Evolutionary conservation across 129 eudicot species (phyloP).

Genomic region (Flaveria ramosissima): DNA sequence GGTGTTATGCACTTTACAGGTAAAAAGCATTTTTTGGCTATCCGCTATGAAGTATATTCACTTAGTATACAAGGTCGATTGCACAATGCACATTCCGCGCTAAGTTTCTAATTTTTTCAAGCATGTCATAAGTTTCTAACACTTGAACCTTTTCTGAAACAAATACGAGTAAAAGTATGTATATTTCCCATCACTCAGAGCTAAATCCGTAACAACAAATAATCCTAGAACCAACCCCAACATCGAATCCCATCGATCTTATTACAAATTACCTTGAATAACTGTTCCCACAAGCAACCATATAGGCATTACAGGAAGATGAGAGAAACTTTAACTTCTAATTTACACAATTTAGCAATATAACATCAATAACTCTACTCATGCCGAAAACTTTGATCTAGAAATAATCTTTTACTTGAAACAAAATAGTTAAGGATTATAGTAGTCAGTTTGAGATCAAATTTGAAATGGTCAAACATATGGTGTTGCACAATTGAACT

Average conservation of each 20-base stretch:
- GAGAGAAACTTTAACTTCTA: not conserved
- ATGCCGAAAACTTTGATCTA: not conserved
- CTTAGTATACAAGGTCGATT: not conserved
- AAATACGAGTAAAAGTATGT: constrained; percentile 9
- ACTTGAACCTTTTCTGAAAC: not conserved
- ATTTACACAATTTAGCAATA: not conserved
- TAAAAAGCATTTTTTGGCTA: too few species aligned
- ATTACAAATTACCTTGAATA: not conserved
- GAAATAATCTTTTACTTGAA: constrained; percentile 2
- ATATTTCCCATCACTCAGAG: too few species aligned
- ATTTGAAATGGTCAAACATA: not conserved
- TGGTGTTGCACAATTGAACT: constrained; percentile 9
- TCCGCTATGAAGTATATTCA: too few species aligned
- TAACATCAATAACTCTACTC: not conserved
- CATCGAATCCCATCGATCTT: too few species aligned
- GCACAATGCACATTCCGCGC: not conserved
- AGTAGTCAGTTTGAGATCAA: not conserved
- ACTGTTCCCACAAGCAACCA: not conserved
- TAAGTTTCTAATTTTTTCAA: not conserved
- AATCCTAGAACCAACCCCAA: too few species aligned
- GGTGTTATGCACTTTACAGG: too few species aligned
- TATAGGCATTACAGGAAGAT: not conserved
- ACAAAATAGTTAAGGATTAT: not conserved
- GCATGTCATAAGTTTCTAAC: not conserved
- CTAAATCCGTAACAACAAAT: too few species aligned